These are phyloP conservation scores for Pseudocercospora fijiensis DNA, from an alignment of 2,329 filamentous ascomycete species.

Conservation along the genomic window DNA sequence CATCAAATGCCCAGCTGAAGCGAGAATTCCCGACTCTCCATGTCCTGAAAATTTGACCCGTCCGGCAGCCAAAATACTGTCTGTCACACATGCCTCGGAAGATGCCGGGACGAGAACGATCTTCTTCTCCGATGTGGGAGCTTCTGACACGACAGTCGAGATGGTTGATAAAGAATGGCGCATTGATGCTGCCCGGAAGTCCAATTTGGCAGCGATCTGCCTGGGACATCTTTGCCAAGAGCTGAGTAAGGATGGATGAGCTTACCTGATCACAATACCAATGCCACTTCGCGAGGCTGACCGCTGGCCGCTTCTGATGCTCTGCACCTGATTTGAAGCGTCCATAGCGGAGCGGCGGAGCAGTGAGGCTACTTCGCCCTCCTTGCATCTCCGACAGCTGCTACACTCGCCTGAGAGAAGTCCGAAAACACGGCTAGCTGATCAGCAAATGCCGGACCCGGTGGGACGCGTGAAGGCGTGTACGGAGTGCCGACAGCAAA, in stretches of 20 bases:
- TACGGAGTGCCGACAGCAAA: conserved; percentile 15
- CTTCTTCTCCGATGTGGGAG: neutral
- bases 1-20: neutral
- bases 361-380: neutral
- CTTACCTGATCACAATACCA: neutral
- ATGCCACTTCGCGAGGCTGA: neutral
- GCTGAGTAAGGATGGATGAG: neutral
- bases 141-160: neutral
- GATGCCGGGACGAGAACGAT: neutral
- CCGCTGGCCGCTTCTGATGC: neutral
- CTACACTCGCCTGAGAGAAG: neutral
- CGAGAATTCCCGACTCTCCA: neutral
- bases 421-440: neutral
- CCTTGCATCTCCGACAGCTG: neutral
- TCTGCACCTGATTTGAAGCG: neutral
- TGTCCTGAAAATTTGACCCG: neutral
- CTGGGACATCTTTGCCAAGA: neutral
- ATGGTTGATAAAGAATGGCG: no score
- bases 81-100: neutral
- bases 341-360: neutral
- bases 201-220: neutral
- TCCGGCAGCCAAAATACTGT: neutral
- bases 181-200: neutral
- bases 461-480: conserved; percentile 15
- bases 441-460: conserved; percentile 10